Conservation (phyloP, 2,329 filamentous ascomycete genomes). For the Fusarium concolor region DNA sequence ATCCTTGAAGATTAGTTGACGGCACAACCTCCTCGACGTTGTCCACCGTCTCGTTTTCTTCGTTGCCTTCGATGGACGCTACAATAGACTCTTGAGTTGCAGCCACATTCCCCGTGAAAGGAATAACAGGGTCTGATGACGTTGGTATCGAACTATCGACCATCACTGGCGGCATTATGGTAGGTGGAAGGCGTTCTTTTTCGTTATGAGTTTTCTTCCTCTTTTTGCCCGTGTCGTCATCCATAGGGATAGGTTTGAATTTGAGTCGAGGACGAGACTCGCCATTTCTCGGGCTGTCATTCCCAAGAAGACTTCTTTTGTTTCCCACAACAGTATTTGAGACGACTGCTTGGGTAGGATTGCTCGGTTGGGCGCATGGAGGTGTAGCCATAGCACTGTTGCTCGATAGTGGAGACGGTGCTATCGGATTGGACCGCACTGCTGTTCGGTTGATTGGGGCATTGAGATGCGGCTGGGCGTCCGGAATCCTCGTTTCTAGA, state of each 20-base stretch:
- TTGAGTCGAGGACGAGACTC: constrained; percentile 41
- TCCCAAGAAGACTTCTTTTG: not conserved
- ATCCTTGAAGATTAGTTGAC: constrained; percentile 16
- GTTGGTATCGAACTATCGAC: constrained; percentile 42
- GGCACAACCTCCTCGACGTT: constrained; percentile 21
- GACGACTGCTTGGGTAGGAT: constrained; percentile 36
- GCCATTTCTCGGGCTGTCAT: constrained; percentile 3
- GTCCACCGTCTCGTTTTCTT: constrained; percentile 17
- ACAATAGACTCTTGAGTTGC: constrained; percentile 37
- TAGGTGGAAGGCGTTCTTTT: constrained; percentile 40
- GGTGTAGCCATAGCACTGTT: constrained; percentile 43
- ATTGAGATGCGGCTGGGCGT: constrained; percentile 37
- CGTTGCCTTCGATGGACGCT: constrained; percentile 39
- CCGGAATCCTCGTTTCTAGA: constrained; percentile 52
- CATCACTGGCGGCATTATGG: constrained; percentile 36
- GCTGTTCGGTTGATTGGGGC: constrained; percentile 44
- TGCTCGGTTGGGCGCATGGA: constrained; percentile 50
- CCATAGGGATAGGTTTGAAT: constrained; percentile 39
- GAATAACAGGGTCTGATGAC: constrained; percentile 48
- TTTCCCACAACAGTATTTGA: constrained; percentile 30
- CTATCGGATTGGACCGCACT: constrained; percentile 27
- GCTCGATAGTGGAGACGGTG: constrained; percentile 33
- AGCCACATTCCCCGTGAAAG: constrained; percentile 42
- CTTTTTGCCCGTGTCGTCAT: constrained; percentile 30
- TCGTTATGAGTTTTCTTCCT: constrained; percentile 23